Evolutionary conservation across 495 filamentous ascomycete species (phyloP).

Genomic region (Xylaria curta): DNA sequence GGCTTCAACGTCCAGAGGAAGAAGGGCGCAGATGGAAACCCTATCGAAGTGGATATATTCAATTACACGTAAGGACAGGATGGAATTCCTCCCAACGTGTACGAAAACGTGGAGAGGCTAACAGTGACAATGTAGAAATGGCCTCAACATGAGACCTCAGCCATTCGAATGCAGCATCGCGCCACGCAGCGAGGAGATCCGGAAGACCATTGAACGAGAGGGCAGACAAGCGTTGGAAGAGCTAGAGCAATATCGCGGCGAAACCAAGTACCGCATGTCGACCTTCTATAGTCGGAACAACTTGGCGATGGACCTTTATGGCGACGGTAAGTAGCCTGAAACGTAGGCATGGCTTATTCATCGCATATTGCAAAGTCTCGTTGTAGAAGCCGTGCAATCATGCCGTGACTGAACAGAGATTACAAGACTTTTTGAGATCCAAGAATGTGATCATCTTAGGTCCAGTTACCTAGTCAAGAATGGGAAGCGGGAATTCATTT

Average conservation of each 20-base stretch:
- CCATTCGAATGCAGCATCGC: slow-evolving; percentile 59
- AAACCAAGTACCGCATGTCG: slow-evolving; percentile 63
- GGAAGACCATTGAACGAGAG: slow-evolving; percentile 59
- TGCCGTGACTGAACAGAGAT: not conserved
- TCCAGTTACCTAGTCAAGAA: not conserved
- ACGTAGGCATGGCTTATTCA: not conserved
- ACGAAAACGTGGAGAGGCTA: slow-evolving; percentile 3
- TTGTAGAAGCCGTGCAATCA: not conserved
- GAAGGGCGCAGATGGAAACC: slow-evolving; percentile 52
- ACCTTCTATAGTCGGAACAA: slow-evolving; percentile 50
- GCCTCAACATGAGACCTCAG: slow-evolving; percentile 62
- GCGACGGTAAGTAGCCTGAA: slow-evolving; percentile 23
- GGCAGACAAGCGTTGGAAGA: slow-evolving; percentile 59
- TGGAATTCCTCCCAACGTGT: not conserved
- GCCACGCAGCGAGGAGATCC: slow-evolving; percentile 57
- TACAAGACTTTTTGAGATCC: not conserved
- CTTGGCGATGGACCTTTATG: slow-evolving; percentile 37
- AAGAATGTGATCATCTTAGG: not conserved
- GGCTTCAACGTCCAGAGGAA: slow-evolving; percentile 60
- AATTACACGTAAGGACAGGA: slow-evolving; percentile 37
- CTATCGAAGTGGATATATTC: slow-evolving; percentile 62
- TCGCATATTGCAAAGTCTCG: not conserved
- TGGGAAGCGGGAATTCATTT: not conserved
- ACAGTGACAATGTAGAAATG: slow-evolving; percentile 50
- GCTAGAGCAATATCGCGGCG: slow-evolving; percentile 62